Evolutionary conservation across 495 filamentous ascomycete species (phyloP).

Genomic region (Sphaerosporella brunnea): DNA sequence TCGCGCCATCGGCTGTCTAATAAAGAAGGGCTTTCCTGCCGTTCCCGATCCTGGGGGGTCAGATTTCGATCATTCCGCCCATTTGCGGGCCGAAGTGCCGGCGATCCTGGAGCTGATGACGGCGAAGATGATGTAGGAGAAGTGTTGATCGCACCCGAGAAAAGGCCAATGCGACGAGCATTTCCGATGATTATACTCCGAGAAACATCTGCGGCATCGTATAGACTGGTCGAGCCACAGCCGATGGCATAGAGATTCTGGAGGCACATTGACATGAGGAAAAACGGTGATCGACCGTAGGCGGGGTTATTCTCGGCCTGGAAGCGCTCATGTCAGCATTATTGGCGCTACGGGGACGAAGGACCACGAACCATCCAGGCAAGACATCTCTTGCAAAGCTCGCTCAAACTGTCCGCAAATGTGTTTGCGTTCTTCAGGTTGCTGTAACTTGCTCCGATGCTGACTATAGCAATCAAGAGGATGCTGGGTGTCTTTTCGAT

Average conservation of each 20-base stretch:
- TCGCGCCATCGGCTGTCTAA: conserved; percentile 21
- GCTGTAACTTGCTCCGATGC: conserved; percentile 26
- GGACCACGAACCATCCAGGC: conserved; percentile 23
- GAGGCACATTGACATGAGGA: conserved; percentile 26
- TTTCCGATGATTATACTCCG: conserved; percentile 25
- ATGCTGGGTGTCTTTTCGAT: conserved; percentile 22
- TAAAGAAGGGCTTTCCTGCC: not conserved
- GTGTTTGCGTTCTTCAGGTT: conserved; percentile 23
- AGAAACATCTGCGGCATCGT: conserved; percentile 27
- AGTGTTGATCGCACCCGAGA: conserved; percentile 12
- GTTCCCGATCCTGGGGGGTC: not conserved
- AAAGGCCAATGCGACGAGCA: conserved; percentile 25
- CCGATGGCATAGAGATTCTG: conserved; percentile 26
- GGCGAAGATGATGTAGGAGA: conserved; percentile 17
- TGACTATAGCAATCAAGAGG: conserved; percentile 26
- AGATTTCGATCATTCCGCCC: not conserved
- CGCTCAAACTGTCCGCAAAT: conserved; percentile 26
- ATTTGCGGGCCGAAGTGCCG: conserved; percentile 1
- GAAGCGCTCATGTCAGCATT: not conserved
- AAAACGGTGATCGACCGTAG: conserved; percentile 25
- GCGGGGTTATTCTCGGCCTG: conserved; percentile 24
- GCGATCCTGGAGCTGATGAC: conserved; percentile 16
- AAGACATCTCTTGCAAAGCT: conserved; percentile 25
- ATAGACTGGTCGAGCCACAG: conserved; percentile 25
- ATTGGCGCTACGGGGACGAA: not conserved